Evolutionary conservation across 139 green algal species (phyloP).

Genomic region (Marvania coccoides): DNA sequence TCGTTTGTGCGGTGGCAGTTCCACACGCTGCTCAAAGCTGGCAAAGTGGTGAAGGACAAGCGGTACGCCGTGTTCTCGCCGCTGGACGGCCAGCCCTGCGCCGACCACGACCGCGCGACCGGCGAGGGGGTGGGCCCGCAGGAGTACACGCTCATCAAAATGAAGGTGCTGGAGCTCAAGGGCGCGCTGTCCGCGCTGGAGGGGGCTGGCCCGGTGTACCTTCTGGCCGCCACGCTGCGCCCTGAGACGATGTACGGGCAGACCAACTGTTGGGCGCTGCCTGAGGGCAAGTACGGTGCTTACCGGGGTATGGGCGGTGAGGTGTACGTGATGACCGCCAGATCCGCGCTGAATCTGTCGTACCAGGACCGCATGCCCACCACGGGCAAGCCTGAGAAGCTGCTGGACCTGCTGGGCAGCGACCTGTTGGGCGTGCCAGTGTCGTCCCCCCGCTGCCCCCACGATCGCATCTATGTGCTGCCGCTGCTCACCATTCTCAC

Average conservation of each 20-base stretch:
- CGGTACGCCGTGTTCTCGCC: constrained; percentile 90
- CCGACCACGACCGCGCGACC: constrained; percentile 85
- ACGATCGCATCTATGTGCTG: constrained; percentile 85
- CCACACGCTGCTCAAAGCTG: constrained; percentile 67
- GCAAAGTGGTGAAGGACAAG: constrained; percentile 93
- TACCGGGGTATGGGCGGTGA: constrained; percentile 58
- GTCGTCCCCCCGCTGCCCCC: constrained; percentile 47
- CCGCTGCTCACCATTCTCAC: constrained; percentile 97
- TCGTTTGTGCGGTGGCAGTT: constrained; percentile 97
- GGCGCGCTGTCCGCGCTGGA: constrained; percentile 60
- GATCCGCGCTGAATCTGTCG: constrained; percentile 86
- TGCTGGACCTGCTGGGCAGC: constrained; percentile 76
- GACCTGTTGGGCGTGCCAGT: constrained; percentile 91
- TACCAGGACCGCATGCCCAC: constrained; percentile 77
- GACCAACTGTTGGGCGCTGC: constrained; percentile 97
- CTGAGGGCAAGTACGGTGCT: constrained; percentile 89
- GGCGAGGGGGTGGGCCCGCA: constrained; percentile 90
- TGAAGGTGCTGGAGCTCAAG: constrained; percentile 74
- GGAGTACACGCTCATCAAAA: constrained; percentile 98
- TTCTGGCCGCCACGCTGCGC: constrained; percentile 91
- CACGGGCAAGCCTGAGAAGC: constrained; percentile 55
- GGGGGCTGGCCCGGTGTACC: constrained; percentile 60
- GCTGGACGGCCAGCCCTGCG: constrained; percentile 91
- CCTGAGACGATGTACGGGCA: constrained; percentile 99
- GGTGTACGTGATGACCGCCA: constrained; percentile 80